phyloP scores from a whole-genome alignment of 2,329 filamentous ascomycete species.

The Ophiocordyceps camponoti-saundersi region DNA sequence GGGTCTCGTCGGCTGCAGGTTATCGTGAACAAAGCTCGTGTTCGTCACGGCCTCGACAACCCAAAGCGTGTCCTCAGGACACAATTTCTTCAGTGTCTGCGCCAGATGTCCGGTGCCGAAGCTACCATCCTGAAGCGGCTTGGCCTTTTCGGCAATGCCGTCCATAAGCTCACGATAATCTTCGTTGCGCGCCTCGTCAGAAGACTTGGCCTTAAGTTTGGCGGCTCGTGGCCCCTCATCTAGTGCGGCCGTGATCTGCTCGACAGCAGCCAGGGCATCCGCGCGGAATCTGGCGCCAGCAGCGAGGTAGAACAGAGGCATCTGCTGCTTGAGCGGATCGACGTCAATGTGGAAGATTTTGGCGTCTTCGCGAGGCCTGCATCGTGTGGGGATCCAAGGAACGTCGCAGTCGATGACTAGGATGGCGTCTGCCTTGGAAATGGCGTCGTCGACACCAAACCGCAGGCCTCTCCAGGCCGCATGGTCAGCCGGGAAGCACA shows the following conservation, averaged over 20 bases:
- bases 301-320: constrained; percentile 56
- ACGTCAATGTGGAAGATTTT: constrained; percentile 48
- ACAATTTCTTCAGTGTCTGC: constrained; percentile 13
- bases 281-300: constrained; percentile 50
- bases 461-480: constrained; percentile 51
- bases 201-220: constrained; percentile 14
- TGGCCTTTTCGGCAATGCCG: constrained; percentile 36
- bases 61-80: constrained; percentile 44
- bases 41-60: constrained; percentile 67
- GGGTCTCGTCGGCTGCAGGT: constrained; percentile 49
- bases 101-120: constrained; percentile 23
- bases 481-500: constrained; percentile 64
- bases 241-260: constrained; percentile 51
- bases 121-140: constrained; percentile 40
- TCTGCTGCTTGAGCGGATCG: constrained; percentile 52
- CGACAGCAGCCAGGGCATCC: constrained; percentile 45
- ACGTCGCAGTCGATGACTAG: constrained; percentile 80
- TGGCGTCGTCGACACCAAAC: constrained; percentile 56
- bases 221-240: constrained; percentile 24
- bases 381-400: constrained; percentile 77
- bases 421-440: constrained; percentile 68
- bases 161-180: constrained; percentile 42
- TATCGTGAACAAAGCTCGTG: constrained; percentile 48
- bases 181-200: constrained; percentile 13
- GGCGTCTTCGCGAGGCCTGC: constrained; percentile 32